Base-by-base conservation (phyloP, 768 basidiomycete genomes). In the Podaxis sp. region DNA sequence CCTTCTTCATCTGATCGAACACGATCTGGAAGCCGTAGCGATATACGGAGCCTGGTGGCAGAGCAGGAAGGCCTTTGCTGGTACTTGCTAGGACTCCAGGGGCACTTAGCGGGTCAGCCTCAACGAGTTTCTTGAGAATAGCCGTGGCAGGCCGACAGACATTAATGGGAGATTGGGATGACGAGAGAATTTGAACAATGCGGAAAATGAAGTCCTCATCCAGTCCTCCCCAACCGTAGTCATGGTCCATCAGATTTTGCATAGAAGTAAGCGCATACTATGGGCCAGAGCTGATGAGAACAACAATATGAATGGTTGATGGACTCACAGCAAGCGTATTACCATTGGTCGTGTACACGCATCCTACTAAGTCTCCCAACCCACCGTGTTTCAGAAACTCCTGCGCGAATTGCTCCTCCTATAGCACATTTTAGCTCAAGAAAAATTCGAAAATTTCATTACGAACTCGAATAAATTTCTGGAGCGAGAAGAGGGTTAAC, bases 141-240 rank as follows among this genome's bases (percentile, higher is more conserved):
- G 90, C 87, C 46, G 91, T 94, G 1, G 93, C 94, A 36, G 94
- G 95, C 4, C 93, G 88, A 67, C 91, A 92, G 61, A 95, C 91
- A 63, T 97, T 97, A 77, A 95, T 87, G 16, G 88, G 81, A 10
- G 89, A 90, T 40, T 82, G 79, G 0, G 88, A 78, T 0, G 91
- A 90, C 0, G 91, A 85, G 25, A 93, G 78, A 65, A 91, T 88
- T 67, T 87, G 83, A 14, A 93, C 91, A 54, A 94, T 82, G 70
- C 83, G 82, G 66, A 85, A 79, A 56, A 94, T 90, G 72, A 96
- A 95, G 5, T 72, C 71, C 55, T 85, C 79, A 63, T 86, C 84
- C 4, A 95, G 80, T n/a, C 76, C 77, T 1, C 83, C 79, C 91
- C 91, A 95, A 48, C 92, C 93, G 63, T 89, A 86, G 50, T 91